A percentile compares a stretch with the other conserved stretches of the same genome.
These are phyloP conservation scores for Stachybotrys echinatus DNA, from an alignment of 2,329 filamentous ascomycete genomes.

Conservation along the genomic window DNA sequence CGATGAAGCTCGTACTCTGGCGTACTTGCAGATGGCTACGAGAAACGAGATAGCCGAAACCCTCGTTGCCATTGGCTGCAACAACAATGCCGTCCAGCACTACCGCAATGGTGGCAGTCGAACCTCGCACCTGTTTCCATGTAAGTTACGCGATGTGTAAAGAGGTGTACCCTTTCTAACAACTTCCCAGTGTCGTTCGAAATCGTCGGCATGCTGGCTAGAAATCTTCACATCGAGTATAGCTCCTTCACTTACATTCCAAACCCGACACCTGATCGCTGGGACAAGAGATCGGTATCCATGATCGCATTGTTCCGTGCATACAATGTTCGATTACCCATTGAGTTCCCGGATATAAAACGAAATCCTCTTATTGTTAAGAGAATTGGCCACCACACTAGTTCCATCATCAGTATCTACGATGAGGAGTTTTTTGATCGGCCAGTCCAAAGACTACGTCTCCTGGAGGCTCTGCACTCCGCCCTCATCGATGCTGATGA, in stretches of 20 bases:
- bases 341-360: slow-evolving; percentile 8
- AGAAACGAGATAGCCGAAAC: slow-evolving; percentile 46
- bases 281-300: slow-evolving; percentile 45
- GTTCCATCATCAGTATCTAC: slow-evolving; percentile 14
- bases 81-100: slow-evolving; percentile 42
- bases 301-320: slow-evolving; percentile 35
- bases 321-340: slow-evolving; percentile 24
- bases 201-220: slow-evolving; percentile 51
- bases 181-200: slow-evolving; percentile 47
- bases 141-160: slow-evolving; percentile 22
- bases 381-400: slow-evolving; percentile 18
- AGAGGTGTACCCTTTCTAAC: slow-evolving; percentile 6
- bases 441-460: slow-evolving; percentile 20
- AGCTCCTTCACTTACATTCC: slow-evolving; percentile 49
- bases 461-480: slow-evolving; percentile 32
- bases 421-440: slow-evolving; percentile 11
- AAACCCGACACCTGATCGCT: slow-evolving; percentile 50
- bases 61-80: slow-evolving; percentile 47
- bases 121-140: slow-evolving; percentile 44
- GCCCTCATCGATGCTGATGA: slow-evolving; percentile 36
- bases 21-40: slow-evolving; percentile 42
- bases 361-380: slow-evolving; percentile 17
- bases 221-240: slow-evolving; percentile 41
- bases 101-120: slow-evolving; percentile 31
- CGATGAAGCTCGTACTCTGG: slow-evolving; percentile 36